Conservation (phyloP, 75 land plant species). For the Cryptomeria japonica region DNA sequence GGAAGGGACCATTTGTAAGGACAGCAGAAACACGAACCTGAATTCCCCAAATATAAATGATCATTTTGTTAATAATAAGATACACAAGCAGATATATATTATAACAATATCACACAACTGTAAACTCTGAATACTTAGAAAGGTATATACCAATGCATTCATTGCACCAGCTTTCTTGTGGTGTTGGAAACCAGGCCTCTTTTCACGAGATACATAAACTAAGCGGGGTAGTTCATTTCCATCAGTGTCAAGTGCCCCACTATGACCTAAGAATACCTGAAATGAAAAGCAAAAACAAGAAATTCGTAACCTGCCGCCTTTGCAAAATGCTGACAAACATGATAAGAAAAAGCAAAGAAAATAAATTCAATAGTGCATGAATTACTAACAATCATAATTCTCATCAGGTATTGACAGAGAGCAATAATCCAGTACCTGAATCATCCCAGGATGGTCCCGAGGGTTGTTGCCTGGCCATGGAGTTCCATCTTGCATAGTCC, state of each 20-base stretch:
- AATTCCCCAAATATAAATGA: neutral
- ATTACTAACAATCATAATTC: neutral
- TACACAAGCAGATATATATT: neutral
- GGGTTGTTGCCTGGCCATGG: slow-evolving; percentile 88
- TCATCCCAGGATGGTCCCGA: slow-evolving; percentile 91
- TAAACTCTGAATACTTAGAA: neutral
- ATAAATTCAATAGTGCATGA: neutral
- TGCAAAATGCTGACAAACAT: neutral
- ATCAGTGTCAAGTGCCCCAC: slow-evolving; percentile 84
- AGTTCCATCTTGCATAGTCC: slow-evolving; percentile 92
- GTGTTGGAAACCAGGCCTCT: slow-evolving; percentile 88
- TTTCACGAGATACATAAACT: slow-evolving; percentile 90
- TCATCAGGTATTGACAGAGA: neutral
- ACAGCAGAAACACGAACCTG: slow-evolving; percentile 90
- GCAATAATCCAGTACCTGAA: slow-evolving; percentile 47
- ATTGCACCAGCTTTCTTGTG: slow-evolving; percentile 94
- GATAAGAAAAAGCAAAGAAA: neutral
- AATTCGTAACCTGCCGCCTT: neutral
- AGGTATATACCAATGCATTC: slow-evolving; percentile 74
- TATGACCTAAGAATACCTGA: slow-evolving; percentile 83
- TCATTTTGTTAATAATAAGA: neutral
- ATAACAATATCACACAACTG: neutral
- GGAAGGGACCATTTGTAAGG: slow-evolving; percentile 74
- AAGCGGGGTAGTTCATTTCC: slow-evolving; percentile 82
- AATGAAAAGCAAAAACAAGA: slow-evolving; percentile 6